Base-by-base conservation (phyloP, 257 asterid genomes). In the Solanum sitiens region DNA sequence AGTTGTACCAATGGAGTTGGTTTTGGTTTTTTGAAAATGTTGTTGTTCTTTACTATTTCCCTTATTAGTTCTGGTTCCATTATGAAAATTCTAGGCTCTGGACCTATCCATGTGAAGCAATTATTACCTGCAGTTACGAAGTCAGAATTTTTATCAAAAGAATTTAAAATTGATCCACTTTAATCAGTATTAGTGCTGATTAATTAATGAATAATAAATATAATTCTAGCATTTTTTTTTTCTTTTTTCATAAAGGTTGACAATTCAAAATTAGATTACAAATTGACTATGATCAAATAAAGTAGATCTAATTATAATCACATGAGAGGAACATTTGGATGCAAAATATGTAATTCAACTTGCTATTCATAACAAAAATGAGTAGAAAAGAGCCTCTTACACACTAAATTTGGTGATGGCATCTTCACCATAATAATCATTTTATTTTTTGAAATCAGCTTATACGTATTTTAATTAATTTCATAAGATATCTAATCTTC, bases 101-200 rank as follows among this genome's bases (percentile, higher is more conserved):
- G 94, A 8, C 98, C 98, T 7, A 84, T 86, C 98, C 98, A 94
- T 53, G 85, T 87, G 89, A 87, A 94, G 2, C 91, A 90, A 18
- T 88, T 82, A 37, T 91, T 92, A 47, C 96, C 98, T 94, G 92
- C 79, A 33, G 1, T 4, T 7, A 8, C 11, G 25, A 33, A 15
- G 3, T 71, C 0, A 33, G 8, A 8, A 71, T 71, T 71, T 71
- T 71, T 2, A 71, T 10, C 8, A 9, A 71, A 1, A 33, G 8
- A 0, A 2, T 32, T 33, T 4, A 4, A 33, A 27, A 71, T 8
- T 71, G 11, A 71, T 71, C 11, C 6, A n/a, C 23, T 82, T 82
- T 50, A 47, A 39, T 75, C 25, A 23, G 9, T 18, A 9, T 44
- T 42, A 2, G 15, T 44, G 61, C 23, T 42, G 8, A 7, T 12